Evolutionary conservation across 2,329 filamentous ascomycete genomes (phyloP), one percentile per base, ranked within the genome.

Genomic region (Apiospora sp.): DNA sequence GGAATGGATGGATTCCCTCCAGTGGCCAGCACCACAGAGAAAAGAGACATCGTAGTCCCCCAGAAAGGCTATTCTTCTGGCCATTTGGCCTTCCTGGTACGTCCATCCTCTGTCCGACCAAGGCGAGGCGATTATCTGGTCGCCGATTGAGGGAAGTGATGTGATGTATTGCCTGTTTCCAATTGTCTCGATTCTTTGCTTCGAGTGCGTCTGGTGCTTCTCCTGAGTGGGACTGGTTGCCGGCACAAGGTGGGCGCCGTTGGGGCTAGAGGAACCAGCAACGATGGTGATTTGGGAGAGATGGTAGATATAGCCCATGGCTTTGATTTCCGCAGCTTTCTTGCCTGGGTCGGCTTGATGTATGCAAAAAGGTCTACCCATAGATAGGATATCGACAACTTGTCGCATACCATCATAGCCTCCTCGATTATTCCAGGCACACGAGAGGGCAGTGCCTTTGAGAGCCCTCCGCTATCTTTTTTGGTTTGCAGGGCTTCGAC

Each of bases 361-460:
- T 34, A 71, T 64, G n/a, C 69, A 71, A 44, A 71, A 3, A 64
- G 34, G 58, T 71, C 51, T 1, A 71, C 69, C 51, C 69, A 71
- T 13, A 71, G 4, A 19, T 71, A 64, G 1, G 34, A 3, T 4
- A 71, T 48, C 1, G 41, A 61, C 6, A 64, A 0, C 16, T 13
- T 44, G 24, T n/a, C 16, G 49, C 69, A 71, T 10, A 64, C 22
- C 22, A 37, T 51, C n/a, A 71, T 37, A 19, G 37, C 51, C 14
- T 71, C 69, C 19, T 64, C 69, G n/a, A 64, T 58, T 16, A 64
- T 14, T 12, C 58, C 58, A 5, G 51, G 69, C 4, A 64, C 27
- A 27, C 41, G 51, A 30, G 51, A 30, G 19, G 51, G 27, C 27
- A 58, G 7, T 30, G 27, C 7, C 14, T 4, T 34, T 3, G 5